Percentiles rank a stretch among this genome's conserved stretches.
These are phyloP conservation scores for Volvox africanus DNA, from an alignment of 139 green algal species.

Conservation along the genomic window DNA sequence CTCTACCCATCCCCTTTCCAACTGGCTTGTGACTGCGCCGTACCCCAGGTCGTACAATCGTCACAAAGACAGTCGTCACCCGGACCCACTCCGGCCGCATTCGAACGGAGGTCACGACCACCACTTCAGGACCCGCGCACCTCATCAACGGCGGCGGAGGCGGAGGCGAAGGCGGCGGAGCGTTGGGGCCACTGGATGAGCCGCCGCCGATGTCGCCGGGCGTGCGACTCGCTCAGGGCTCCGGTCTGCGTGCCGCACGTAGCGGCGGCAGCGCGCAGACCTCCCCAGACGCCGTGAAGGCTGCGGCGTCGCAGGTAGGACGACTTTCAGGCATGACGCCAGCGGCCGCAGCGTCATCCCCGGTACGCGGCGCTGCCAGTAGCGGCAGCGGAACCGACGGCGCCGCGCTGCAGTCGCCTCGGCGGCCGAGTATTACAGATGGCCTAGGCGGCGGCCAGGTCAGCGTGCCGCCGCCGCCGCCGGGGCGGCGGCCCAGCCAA, in stretches of 20 bases:
- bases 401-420: background rate
- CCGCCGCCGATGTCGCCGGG: background rate
- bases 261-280: background rate
- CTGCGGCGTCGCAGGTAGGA: background rate
- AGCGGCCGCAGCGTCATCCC: background rate
- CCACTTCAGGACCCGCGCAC: slow-evolving; percentile 16
- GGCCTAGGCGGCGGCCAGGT: background rate
- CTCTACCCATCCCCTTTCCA: background rate
- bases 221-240: background rate
- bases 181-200: background rate
- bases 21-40: too few relatives aligned
- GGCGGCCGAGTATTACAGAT: background rate
- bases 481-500: background rate
- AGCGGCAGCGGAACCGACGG: background rate
- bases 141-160: slow-evolving; percentile 1
- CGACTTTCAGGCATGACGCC: background rate
- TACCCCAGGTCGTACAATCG: slow-evolving; percentile 17
- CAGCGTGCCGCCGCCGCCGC: background rate
- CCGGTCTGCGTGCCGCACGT: background rate
- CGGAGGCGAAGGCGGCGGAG: too few relatives aligned
- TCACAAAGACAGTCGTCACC: slow-evolving; percentile 28
- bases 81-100: slow-evolving; percentile 33
- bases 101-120: slow-evolving; percentile 22
- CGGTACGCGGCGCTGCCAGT: background rate
- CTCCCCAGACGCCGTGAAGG: background rate